Conservation (phyloP, 1,139 yeast genomes). For the Meyerozyma guilliermondii region DNA sequence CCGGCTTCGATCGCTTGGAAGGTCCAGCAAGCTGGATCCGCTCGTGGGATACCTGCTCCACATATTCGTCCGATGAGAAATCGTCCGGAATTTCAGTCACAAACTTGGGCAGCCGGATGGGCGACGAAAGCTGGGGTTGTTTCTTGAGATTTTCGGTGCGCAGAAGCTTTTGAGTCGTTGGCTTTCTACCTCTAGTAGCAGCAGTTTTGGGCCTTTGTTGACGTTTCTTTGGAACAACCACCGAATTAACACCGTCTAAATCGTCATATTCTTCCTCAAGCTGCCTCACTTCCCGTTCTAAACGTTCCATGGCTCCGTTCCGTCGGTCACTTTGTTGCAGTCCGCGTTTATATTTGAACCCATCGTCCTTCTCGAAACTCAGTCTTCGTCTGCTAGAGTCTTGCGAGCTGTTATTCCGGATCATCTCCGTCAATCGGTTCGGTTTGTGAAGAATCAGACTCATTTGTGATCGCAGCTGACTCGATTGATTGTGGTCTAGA, state of each 20-base stretch:
- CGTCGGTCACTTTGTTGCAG: slow-evolving; percentile 9
- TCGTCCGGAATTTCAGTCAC: slow-evolving; percentile 1
- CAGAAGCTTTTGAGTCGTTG: slow-evolving; percentile 25
- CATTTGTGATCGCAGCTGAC: neutral
- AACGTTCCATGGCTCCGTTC: slow-evolving; percentile 5
- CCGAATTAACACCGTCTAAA: slow-evolving; percentile 4
- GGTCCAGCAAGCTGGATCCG: slow-evolving; percentile 20
- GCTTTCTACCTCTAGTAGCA: slow-evolving; percentile 5
- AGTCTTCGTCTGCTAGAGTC: neutral
- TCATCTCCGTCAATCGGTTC: neutral
- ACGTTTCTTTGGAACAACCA: neutral
- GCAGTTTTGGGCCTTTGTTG: neutral
- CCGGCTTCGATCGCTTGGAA: slow-evolving; percentile 32
- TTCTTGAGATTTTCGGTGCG: slow-evolving; percentile 14
- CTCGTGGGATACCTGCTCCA: slow-evolving; percentile 30
- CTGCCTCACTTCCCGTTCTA: slow-evolving; percentile 10
- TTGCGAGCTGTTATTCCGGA: neutral
- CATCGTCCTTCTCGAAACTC: slow-evolving; percentile 41
- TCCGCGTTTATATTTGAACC: slow-evolving; percentile 37
- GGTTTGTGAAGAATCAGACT: slow-evolving; percentile 2
- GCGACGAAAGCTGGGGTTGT: slow-evolving; percentile 7
- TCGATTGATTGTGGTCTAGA: neutral
- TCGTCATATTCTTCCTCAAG: slow-evolving; percentile 12
- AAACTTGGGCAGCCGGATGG: slow-evolving; percentile 4
- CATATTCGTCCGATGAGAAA: slow-evolving; percentile 19